Evolutionary conservation across 352 stramenopile genomes (phyloP).

Genomic region (Phytophthora pini): DNA sequence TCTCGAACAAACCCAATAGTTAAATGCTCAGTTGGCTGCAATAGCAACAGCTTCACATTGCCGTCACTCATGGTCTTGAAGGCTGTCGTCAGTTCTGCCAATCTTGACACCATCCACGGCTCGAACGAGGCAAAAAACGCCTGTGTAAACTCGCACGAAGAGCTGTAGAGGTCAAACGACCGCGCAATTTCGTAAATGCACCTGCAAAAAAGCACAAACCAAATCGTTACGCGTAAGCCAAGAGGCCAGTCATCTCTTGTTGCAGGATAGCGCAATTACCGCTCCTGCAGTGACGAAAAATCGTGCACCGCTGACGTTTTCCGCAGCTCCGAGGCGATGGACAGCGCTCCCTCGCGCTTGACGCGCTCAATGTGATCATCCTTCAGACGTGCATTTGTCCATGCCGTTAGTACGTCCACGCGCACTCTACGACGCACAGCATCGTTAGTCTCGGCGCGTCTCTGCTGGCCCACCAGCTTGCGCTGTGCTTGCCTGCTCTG

Average conservation of each 20-base stretch:
- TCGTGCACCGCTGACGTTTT: conserved; percentile 38
- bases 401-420: conserved; percentile 69
- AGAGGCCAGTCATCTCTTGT: not conserved
- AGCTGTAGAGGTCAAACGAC: conserved; percentile 76
- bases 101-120: conserved; percentile 78
- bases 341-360: conserved; percentile 61
- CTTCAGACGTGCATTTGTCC: conserved; percentile 76
- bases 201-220: conserved; percentile 24
- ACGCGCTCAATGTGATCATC: conserved; percentile 80
- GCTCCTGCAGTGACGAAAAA: conserved; percentile 65
- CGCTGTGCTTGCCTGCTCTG: conserved; percentile 58
- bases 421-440: conserved; percentile 68
- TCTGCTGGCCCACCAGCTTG: conserved; percentile 46
- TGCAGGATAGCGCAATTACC: conserved; percentile 28
- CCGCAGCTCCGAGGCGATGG: conserved; percentile 72
- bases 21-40: conserved; percentile 63
- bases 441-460: conserved; percentile 46
- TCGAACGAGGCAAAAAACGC: conserved; percentile 72
- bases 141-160: conserved; percentile 63
- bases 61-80: conserved; percentile 77
- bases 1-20: conserved; percentile 77
- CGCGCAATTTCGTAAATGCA: conserved; percentile 78
- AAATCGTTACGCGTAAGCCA: not conserved
- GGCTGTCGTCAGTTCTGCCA: conserved; percentile 66
- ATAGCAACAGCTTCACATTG: conserved; percentile 67